phyloP scores from a whole-genome alignment of 331 rosid genomes.

The Acacia concinna region DNA sequence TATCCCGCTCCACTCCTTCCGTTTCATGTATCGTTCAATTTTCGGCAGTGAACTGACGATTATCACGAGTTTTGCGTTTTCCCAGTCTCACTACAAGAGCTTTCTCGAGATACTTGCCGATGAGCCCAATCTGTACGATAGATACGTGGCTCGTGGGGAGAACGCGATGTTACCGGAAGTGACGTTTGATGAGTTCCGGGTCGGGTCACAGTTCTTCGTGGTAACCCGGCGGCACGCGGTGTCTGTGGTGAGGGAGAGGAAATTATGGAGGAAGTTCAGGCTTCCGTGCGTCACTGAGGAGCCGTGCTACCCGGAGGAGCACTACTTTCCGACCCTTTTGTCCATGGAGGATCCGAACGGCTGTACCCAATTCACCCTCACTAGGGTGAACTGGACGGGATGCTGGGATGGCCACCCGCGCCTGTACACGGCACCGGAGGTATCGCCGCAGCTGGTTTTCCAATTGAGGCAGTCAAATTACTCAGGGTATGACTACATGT shows the following conservation, averaged over 20 bases:
- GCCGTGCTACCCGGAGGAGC: conserved; percentile 66
- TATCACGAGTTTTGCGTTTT: not conserved
- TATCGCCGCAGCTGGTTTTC: conserved; percentile 46
- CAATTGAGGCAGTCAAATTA: conserved; percentile 45
- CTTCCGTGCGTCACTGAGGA: conserved; percentile 55
- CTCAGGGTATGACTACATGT: conserved; percentile 45
- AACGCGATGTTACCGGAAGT: conserved; percentile 62
- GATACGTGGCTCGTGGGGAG: conserved; percentile 56
- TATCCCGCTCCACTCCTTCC: conserved; percentile 57
- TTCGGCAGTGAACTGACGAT: not conserved
- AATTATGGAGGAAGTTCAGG: conserved; percentile 55
- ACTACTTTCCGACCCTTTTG: conserved; percentile 53
- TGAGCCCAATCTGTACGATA: conserved; percentile 47
- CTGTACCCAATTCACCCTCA: conserved; percentile 56
- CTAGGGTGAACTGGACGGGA: conserved; percentile 72
- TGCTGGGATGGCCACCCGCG: conserved; percentile 69
- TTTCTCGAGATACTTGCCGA: conserved; percentile 64
- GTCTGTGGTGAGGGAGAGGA: conserved; percentile 44
- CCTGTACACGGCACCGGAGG: conserved; percentile 44
- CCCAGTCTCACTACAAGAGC: conserved; percentile 18
- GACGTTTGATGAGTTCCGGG: conserved; percentile 49
- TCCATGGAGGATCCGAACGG: conserved; percentile 60
- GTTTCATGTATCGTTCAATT: conserved; percentile 43
- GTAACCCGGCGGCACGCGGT: conserved; percentile 48
- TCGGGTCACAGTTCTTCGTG: conserved; percentile 63